Base-by-base conservation (phyloP, 352 stramenopile species). In the Lagenidium giganteum region DNA sequence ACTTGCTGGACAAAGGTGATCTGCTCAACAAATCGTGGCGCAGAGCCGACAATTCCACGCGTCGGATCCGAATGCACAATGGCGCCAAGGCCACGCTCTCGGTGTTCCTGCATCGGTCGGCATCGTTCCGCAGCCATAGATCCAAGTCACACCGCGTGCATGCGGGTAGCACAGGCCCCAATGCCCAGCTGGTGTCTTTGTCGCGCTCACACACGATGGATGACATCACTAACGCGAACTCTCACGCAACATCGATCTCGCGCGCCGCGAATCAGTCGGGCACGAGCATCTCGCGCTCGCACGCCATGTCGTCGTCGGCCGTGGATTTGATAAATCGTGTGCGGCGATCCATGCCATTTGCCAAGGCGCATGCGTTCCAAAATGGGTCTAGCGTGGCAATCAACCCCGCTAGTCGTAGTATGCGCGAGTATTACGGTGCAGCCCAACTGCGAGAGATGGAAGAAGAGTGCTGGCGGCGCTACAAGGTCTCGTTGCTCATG, bases 381-480 rank as follows among this genome's bases (percentile, higher is more conserved):
- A 80, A 81, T 32, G 64, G 57, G 34, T 74, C 58, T 0, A 54
- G 64, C 8, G 51, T 64, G n/a, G 70, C 81, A 46, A 54, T 87
- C 30, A 77, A 79, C 23, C 74, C 74, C 0, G 61, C 80, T 17
- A 67, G 62, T 30, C 41, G 39, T 7, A 73, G 61, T 30, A 67
- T 79, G 53, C 70, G 70, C 11, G 69, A 69, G 26, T 67, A 72
- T 34, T 82, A 83, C 39, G 51, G 47, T 8, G 43, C 69, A 8
- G 60, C 64, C 0, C 64, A 84, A 27, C 42, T 84, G 0, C 45
- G 27, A 2, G 66, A 81, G 35, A 84, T 87, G 69, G 74, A 85
- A 44, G 67, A 83, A 2, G 74, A 87, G 39, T 87, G 74, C 32
- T 87, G 74, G 74, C 74, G 71, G 12, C 55, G 74, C 23, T 84